These are phyloP conservation scores for Carallia pectinifolia DNA, from an alignment of 345 rosid species.

Conservation along the genomic window DNA sequence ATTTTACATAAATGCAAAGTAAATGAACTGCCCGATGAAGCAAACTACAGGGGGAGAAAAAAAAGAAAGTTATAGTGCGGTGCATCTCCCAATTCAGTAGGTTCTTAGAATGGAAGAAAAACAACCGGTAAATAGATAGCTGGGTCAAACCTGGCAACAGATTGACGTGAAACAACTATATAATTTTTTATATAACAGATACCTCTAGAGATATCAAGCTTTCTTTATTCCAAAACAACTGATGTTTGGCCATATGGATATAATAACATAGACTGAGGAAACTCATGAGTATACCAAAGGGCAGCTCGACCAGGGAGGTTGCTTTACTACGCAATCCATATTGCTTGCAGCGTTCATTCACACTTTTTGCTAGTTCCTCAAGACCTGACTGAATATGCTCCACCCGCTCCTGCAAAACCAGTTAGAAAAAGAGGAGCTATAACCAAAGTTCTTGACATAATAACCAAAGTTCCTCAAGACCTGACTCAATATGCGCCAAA, in stretches of 20 bases:
- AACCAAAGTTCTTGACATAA: slow-evolving; percentile 15
- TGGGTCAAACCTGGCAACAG: too few species aligned
- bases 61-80: not conserved
- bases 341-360: slow-evolving; percentile 90
- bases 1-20: not conserved
- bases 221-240: too few species aligned
- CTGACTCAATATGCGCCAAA: not conserved
- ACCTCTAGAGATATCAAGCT: too few species aligned
- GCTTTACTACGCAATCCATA: slow-evolving; percentile 92
- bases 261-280: not conserved
- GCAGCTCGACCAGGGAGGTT: slow-evolving; percentile 30
- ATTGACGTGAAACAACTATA: too few species aligned
- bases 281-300: not conserved
- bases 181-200: too few species aligned
- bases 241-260: too few species aligned
- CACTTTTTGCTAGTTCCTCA: slow-evolving; percentile 71
- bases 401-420: slow-evolving; percentile 61
- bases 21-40: not conserved
- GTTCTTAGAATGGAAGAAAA: too few species aligned
- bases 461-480: slow-evolving; percentile 6
- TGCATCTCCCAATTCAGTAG: not conserved
- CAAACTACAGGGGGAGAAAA: not conserved
- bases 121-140: too few species aligned
- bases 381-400: slow-evolving; percentile 68
- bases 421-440: slow-evolving; percentile 20